Evolutionary conservation across 176 grass and related monocot species (phyloP), one percentile per base, ranked within the genome.

Genomic region (Neostapfia colusana): DNA sequence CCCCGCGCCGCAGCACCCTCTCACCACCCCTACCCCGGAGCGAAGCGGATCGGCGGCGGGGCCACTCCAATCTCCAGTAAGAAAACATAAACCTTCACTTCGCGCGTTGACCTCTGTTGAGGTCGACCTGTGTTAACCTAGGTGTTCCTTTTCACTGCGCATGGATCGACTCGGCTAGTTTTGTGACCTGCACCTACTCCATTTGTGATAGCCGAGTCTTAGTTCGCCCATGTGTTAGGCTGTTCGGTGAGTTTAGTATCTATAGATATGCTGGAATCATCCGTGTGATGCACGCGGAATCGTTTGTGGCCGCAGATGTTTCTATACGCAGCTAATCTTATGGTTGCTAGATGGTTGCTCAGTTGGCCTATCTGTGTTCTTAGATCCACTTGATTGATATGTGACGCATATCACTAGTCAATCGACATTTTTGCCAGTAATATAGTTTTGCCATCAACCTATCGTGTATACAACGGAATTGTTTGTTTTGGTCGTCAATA

Each of bases 21-120:
- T 45, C 43, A 45, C 43, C 43, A 35, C 13, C 58, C 15, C 9
- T 59, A 64, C 20, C 67, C 45, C 17, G 49, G 66, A 78, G 20
- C 36, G 49, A 67, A 73, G 61, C 60, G 66, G 62, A 67, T 45
- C 43, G 43, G 60, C 69, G 69, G 61, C 74, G n/a, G 59, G 48
- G 68, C 38, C 48, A 37, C 69, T 74, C 34, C 42, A 35, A 61
- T 69, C 21, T 25, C 35, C 17, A 63, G 84, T 81, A 54, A 75
- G 77, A 36, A 68, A 6, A 75, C 24, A 5, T 51, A 51, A 34
- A 6, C 50, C 16, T 6, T 45, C 41, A 7, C 28, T 28, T 21
- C n/a, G 31, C 8, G 39, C 17, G 11, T 7, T 63, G 10, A 68
- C 66, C 13, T 50, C 26, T 17, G 1, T 10, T 31, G 16, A 31